These are phyloP conservation scores for Wickerhamiella sorbophila DNA, from an alignment of 805 yeast species.

Conservation along the genomic window DNA sequence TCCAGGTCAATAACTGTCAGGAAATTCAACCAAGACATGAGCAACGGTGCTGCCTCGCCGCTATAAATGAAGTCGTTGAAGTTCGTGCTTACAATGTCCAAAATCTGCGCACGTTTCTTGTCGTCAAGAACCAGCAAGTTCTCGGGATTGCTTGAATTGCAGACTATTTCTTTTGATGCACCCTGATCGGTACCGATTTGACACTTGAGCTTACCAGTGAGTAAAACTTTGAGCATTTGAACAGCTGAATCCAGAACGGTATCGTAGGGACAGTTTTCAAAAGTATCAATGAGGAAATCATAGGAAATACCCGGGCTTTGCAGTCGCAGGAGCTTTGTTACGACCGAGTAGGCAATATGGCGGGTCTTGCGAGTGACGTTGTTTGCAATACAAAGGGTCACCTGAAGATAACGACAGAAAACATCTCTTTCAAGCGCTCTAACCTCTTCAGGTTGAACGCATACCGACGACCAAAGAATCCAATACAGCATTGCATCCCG, in stretches of 20 bases:
- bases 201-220: slow-evolving; percentile 12
- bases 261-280: slow-evolving; percentile 51
- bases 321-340: slow-evolving; percentile 47
- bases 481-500: slow-evolving; percentile 26
- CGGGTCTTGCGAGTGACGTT: slow-evolving; percentile 20
- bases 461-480: slow-evolving; percentile 22
- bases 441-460: slow-evolving; percentile 17
- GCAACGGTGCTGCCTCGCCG: slow-evolving; percentile 1
- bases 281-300: slow-evolving; percentile 46
- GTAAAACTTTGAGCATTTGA: slow-evolving; percentile 54
- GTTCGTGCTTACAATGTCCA: neutral
- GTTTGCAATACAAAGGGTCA: slow-evolving; percentile 27
- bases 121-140: neutral
- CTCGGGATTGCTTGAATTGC: neutral
- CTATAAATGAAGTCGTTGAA: neutral
- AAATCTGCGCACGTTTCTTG: neutral
- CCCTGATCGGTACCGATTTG: slow-evolving; percentile 4
- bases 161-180: neutral
- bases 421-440: slow-evolving; percentile 23
- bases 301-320: slow-evolving; percentile 44
- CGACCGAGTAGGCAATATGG: slow-evolving; percentile 39
- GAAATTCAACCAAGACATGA: slow-evolving; percentile 46
- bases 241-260: slow-evolving; percentile 46
- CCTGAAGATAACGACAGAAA: slow-evolving; percentile 30
- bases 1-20: slow-evolving; percentile 29